Evolutionary conservation across 1,139 yeast species (phyloP), one percentile per base, ranked within the genome.

Genomic region (Candida buenavistaensis): DNA sequence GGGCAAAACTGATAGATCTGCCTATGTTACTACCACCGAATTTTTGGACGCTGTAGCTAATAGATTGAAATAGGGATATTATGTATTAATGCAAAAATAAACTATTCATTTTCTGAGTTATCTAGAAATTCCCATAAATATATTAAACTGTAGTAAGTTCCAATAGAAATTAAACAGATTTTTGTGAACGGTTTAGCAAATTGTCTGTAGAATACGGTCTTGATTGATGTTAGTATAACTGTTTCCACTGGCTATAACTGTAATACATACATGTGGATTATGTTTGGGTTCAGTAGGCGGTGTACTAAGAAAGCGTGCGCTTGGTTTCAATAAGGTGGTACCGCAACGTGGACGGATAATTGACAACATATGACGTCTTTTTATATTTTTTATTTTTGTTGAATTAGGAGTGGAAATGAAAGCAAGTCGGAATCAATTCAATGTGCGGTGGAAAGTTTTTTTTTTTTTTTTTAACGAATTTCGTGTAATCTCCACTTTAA

Each of bases 1-100:
- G 51, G 89, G 89, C 40, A 77, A 72, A 50, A 75, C 82, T 31
- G 79, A 72, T 44, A 78, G 86, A 65, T 67, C 71, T 28, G 63
- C 78, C 31, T 83, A 82, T 51, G 92, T 82, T 34, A 81, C 87
- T 39, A 84, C 94, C 30, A 78, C 80, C 41, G 90, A 82, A 55
- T 84, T 84, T 55, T 73, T 84, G 50, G 82, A 78, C 46, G 84
- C 84, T 23, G 94, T 84, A 42, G 78, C 82, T 41, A 70, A 67
- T 40, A 72, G 70, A 51, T 64, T 73, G 46, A 55, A 60, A 39
- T 30, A 25, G n/a, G n/a, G n/a, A n/a, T n/a, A n/a, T n/a, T n/a
- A 14, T 26, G 17, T 16, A 19, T 16, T 20, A 15, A 30, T 19
- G 11, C 7, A 27, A 17, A 17, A 17, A 19, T 17, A 12, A 12